Conservation (phyloP, 2,329 filamentous ascomycete species). For the Pseudocercospora ulei region DNA sequence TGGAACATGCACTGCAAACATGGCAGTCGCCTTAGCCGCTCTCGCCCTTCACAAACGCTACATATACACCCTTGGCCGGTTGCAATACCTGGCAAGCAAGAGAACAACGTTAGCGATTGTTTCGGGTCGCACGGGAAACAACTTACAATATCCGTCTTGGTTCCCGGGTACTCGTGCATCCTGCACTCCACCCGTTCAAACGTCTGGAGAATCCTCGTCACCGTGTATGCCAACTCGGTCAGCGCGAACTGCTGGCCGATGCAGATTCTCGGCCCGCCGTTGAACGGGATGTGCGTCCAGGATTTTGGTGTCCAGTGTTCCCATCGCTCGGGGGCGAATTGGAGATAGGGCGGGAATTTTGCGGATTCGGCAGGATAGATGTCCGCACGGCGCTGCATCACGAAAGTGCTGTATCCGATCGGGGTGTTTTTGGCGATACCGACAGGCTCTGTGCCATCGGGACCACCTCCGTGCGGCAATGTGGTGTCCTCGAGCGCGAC, state of each 20-base stretch:
- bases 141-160: conserved; percentile 42
- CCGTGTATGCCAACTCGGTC: conserved; percentile 44
- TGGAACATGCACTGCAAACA: conserved; percentile 2
- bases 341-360: conserved; percentile 36
- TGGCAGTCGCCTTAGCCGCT: conserved; percentile 7
- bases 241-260: conserved; percentile 46
- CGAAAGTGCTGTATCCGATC: conserved; percentile 41
- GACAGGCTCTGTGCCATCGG: conserved; percentile 40
- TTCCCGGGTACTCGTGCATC: conserved; percentile 32
- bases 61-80: conserved; percentile 37
- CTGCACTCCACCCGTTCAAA: conserved; percentile 38
- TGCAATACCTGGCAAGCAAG: conserved; percentile 29
- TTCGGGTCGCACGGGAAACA: not conserved
- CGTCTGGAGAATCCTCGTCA: conserved; percentile 41
- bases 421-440: conserved; percentile 39
- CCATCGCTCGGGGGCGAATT: conserved; percentile 45
- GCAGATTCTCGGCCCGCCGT: conserved; percentile 44
- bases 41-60: conserved; percentile 32
- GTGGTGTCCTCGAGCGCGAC: conserved; percentile 42
- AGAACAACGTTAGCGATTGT: conserved; percentile 2
- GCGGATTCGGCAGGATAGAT: conserved; percentile 39
- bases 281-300: conserved; percentile 45
- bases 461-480: conserved; percentile 43
- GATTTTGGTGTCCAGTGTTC: conserved; percentile 42
- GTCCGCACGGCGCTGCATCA: conserved; percentile 44